These are phyloP conservation scores for Pseudogymnoascus sp. DNA, from an alignment of 2,329 filamentous ascomycete species.

Conservation along the genomic window DNA sequence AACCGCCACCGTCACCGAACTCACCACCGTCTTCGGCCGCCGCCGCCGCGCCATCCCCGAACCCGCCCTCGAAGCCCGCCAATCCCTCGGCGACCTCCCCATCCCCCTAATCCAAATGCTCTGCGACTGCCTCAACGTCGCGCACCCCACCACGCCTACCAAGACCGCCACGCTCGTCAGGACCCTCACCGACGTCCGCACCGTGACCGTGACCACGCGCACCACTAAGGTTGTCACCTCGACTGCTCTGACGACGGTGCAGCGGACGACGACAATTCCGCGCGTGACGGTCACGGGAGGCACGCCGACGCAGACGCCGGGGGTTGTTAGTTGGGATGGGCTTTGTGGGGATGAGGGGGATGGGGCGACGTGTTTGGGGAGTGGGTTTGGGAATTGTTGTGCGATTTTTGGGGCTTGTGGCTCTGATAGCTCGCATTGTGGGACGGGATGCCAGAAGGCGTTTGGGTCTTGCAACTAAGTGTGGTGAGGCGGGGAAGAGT, in stretches of 20 bases:
- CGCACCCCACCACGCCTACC: neutral
- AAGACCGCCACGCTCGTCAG: neutral
- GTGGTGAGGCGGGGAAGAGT: neutral
- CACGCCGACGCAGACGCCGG: neutral
- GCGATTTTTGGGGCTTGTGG: neutral
- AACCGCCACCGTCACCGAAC: neutral
- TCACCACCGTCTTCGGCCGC: neutral
- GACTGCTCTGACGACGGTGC: neutral
- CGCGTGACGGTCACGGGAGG: neutral
- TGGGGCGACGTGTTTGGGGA: neutral
- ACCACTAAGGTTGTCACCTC: neutral
- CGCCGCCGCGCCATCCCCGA: neutral
- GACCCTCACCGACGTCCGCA: neutral
- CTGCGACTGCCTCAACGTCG: neutral
- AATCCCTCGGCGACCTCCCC: neutral
- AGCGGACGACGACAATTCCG: neutral
- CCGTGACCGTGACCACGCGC: neutral
- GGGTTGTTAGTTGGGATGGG: neutral
- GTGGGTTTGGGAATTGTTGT: neutral
- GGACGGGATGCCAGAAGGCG: neutral
- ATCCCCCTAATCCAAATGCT: neutral
- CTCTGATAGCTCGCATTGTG: neutral
- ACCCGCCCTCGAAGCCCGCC: neutral
- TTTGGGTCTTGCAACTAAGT: neutral
- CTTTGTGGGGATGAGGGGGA: neutral